These are phyloP conservation scores for Fusarium goolgardi DNA, from an alignment of 2,329 filamentous ascomycete genomes.

Conservation along the genomic window DNA sequence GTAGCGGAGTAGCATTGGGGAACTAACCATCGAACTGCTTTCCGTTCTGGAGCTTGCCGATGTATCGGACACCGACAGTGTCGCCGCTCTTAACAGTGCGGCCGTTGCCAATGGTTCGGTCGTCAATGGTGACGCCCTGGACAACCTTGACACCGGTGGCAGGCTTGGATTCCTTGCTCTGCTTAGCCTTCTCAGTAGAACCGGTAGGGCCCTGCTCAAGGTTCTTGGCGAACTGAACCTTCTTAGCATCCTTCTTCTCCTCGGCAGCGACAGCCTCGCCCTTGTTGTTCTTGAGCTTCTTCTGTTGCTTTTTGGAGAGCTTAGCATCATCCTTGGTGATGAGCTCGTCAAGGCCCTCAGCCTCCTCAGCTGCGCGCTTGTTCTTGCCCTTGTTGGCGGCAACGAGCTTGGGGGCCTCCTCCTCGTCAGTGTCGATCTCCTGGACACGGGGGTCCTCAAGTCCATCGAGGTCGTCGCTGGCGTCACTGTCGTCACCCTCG, in stretches of 20 bases:
- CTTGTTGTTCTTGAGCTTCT: slow-evolving; percentile 99
- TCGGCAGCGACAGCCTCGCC: slow-evolving; percentile 80
- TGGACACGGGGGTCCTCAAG: slow-evolving; percentile 83
- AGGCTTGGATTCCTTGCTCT: slow-evolving; percentile 52
- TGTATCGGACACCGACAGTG: slow-evolving; percentile 94
- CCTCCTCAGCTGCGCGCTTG: slow-evolving; percentile 88
- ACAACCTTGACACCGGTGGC: slow-evolving; percentile 79
- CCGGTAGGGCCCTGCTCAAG: slow-evolving; percentile 95
- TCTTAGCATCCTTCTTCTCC: slow-evolving; percentile 76
- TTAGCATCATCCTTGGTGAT: slow-evolving; percentile 84
- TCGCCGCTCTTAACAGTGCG: slow-evolving; percentile 89
- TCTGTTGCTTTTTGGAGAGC: slow-evolving; percentile 94
- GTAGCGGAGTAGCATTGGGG: neutral
- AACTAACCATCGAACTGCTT: slow-evolving; percentile 93
- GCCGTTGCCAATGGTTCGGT: slow-evolving; percentile 91
- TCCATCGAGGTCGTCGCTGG: slow-evolving; percentile 81
- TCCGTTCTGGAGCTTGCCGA: slow-evolving; percentile 94
- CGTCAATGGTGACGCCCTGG: slow-evolving; percentile 91
- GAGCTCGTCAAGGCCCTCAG: slow-evolving; percentile 81
- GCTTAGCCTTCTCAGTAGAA: slow-evolving; percentile 63
- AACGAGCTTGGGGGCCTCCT: slow-evolving; percentile 74
- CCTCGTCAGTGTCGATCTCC: slow-evolving; percentile 81
- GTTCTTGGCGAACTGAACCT: slow-evolving; percentile 99
- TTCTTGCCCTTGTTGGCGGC: slow-evolving; percentile 81
- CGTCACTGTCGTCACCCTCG: slow-evolving; percentile 77